Base-by-base conservation (phyloP, 257 asterid genomes). In the Eustoma russellianum region DNA sequence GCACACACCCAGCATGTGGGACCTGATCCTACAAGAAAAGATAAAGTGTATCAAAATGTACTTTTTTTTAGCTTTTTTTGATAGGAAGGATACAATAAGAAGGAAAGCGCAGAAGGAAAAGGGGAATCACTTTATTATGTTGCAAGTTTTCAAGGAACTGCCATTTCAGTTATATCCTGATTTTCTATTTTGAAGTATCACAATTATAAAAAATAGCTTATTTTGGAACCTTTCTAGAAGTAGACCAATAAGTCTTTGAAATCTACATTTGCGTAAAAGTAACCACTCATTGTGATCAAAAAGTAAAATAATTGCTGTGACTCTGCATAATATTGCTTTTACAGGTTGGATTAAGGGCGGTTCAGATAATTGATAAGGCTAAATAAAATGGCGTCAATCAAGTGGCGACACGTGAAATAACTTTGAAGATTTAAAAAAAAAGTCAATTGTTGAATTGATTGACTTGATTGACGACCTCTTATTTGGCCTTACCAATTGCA, bases 81-180 rank as follows among this genome's bases (percentile, higher is more conserved):
- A 24, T 24, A 24, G 30, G 30, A 28, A 34, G 30, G 49, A 28
- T 19, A 8, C 0, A 9, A 9, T 5, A 17, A 44, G 19, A 8
- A 28, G 2, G 16, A 28, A 41, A 7, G 24, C 2, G 24, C 15
- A 43, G 5, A 13, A 14, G n/a, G 15, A 17, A 44, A 56, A 43
- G 61, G 28, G 61, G 50, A 56, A 56, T 28, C 41, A 56, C 61
- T 43, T 43, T 24, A 44, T 41, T 15, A 7, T 19, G 44, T 38
- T 40, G 51, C 61, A 41, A 38, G 5, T 1, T 56, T 45, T 30
- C 52, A 3, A 45, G 33, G 51, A 33, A 5, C 9, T 43, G 41
- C 13, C 28, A 15, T 10, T 18, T 28, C n/a, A 40, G 50, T 41
- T 55, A 41, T 43, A 28, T 28, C 15, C 13, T 56, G 17, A 30